These are phyloP conservation scores for Colletotrichum tofieldiae DNA, from an alignment of 2,329 filamentous ascomycete species.

Conservation along the genomic window DNA sequence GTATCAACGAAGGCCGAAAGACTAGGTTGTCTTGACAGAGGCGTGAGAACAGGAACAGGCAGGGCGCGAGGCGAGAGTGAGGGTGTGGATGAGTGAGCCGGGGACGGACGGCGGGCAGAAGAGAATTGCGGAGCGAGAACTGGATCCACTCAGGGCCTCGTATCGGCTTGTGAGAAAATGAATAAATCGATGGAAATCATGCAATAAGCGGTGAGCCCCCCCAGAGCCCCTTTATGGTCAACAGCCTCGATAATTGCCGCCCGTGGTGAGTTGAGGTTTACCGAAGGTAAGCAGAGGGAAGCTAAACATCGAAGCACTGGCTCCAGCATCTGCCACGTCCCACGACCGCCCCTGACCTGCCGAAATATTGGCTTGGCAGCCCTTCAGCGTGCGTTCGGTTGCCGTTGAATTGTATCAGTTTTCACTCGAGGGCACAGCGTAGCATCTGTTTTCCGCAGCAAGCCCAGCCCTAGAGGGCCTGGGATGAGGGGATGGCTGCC, in stretches of 20 bases:
- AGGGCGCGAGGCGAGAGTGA: not conserved
- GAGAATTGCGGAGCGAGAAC: slow-evolving; percentile 1
- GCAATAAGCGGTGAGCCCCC: not conserved
- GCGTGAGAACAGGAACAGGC: not conserved
- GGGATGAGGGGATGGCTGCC: not conserved
- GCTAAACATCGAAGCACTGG: slow-evolving; percentile 6
- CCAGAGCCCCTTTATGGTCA: not conserved
- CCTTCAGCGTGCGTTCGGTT: not conserved
- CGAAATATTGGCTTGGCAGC: slow-evolving; percentile 41
- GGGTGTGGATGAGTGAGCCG: slow-evolving; percentile 24
- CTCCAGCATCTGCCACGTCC: slow-evolving; percentile 40
- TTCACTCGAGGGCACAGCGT: slow-evolving; percentile 1
- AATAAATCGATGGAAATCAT: not conserved
- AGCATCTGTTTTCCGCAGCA: not conserved
- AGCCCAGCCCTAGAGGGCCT: not conserved
- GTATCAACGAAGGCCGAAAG: not conserved
- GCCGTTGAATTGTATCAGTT: slow-evolving; percentile 1
- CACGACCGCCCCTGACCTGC: slow-evolving; percentile 31
- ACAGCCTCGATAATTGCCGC: slow-evolving; percentile 11
- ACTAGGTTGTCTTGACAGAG: slow-evolving; percentile 2
- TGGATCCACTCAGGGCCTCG: not conserved
- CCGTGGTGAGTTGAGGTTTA: slow-evolving; percentile 12
- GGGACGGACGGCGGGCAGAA: slow-evolving; percentile 16
- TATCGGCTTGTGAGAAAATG: slow-evolving; percentile 9
- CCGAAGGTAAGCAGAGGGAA: not conserved